Evolutionary conservation across 495 filamentous ascomycete genomes (phyloP), one percentile per base, ranked within the genome.

Genomic region (Aspergillus coremiiformis): DNA sequence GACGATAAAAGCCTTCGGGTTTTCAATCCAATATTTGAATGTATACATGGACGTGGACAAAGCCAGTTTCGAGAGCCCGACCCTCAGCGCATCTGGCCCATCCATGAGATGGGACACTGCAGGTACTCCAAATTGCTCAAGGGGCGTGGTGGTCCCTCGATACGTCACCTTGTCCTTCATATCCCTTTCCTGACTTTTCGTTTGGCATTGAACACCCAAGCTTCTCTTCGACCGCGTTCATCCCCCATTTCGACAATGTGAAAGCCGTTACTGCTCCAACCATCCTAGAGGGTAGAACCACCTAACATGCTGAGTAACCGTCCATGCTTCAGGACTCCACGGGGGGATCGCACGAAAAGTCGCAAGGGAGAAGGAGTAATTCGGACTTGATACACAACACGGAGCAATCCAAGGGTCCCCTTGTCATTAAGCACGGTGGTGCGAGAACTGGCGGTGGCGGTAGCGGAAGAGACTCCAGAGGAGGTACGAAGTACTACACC

Each of bases 141-240:
- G 70, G 5, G 86, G 80, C 0, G 85, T 76, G 2, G 84, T 86
- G 0, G 84, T 84, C 43, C 95, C 72, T 62, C 96, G 95, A 57
- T 98, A 93, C 3, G 90, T 90, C 56, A 93, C 89, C 63, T 95
- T 86, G 6, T 84, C 86, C 70, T 97, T 97, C 53, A 89, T 76
- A 41, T 81, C 82, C 30, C 77, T 81, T 51, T 81, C 83, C 19
- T 69, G 66, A 5, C 81, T 82, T 64, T 87, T 85, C 4, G 90
- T 96, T 57, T 87, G 81, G 65, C 96, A 97, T 79, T 86, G 96
- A 6, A 97, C 84, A 4, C 83, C 82, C 23, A 97, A 72, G 9
- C 87, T 91, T 91, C 90, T 59, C 84, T 73, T n/a, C 79, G 71
- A 8, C 78, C 79, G 8, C 75, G 73, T 49, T 80, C 81, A 22